Conservation (phyloP, 148 eudicot species). For the Camellia japonica region DNA sequence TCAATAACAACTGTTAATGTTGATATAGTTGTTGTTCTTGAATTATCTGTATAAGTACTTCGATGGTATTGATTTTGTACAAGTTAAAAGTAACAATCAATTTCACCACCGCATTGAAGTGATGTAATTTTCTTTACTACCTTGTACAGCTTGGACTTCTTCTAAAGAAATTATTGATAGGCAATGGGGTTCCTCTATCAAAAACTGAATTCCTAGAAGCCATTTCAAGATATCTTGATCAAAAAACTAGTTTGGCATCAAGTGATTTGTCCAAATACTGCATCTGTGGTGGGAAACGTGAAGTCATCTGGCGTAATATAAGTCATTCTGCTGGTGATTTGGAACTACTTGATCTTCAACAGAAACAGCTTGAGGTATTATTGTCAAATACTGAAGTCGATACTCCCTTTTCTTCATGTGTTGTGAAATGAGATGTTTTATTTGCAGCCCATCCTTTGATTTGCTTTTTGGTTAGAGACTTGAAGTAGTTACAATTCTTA, state of each 20-base stretch:
- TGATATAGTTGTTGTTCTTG: conserved; percentile 2
- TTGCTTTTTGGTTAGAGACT: background rate
- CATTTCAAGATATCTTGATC: conserved; percentile 59
- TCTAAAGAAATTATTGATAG: conserved; percentile 57
- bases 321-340: conserved; percentile 25
- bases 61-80: background rate
- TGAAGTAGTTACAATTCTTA: background rate
- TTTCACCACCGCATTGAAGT: conserved; percentile 1
- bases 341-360: conserved; percentile 51
- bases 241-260: conserved; percentile 41
- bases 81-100: background rate
- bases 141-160: conserved; percentile 65
- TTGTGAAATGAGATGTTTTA: background rate
- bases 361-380: conserved; percentile 65
- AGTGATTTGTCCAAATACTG: conserved; percentile 56
- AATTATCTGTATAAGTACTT: background rate
- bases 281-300: conserved; percentile 66
- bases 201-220: conserved; percentile 64
- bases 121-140: background rate
- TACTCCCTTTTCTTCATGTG: background rate
- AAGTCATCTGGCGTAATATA: conserved; percentile 18
- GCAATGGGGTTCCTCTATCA: conserved; percentile 40
- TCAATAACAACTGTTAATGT: conserved; percentile 16
- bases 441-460: background rate
- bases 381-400: background rate